Evolutionary conservation across 148 eudicot genomes (phyloP).

Genomic region (Vaccinium corymbosum): DNA sequence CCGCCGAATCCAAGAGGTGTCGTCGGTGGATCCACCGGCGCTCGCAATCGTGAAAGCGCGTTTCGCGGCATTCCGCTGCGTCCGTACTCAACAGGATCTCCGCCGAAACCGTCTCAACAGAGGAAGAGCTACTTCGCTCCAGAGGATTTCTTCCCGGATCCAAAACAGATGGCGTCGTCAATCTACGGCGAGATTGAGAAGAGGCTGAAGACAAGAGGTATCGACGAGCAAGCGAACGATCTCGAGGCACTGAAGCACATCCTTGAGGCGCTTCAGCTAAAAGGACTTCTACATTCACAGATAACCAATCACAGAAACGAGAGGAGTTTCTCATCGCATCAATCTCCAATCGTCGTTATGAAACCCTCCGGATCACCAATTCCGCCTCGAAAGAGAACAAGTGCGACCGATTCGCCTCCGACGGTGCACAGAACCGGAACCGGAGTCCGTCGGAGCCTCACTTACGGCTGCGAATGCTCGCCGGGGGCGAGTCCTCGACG

Average conservation of each 20-base stretch:
- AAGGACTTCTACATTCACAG: slow-evolving; percentile 73
- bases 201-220: slow-evolving; percentile 69
- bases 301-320: slow-evolving; percentile 34
- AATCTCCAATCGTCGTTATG: slow-evolving; percentile 62
- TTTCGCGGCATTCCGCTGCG: not conserved
- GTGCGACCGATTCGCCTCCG: slow-evolving; percentile 24
- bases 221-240: slow-evolving; percentile 74
- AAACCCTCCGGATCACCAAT: slow-evolving; percentile 40
- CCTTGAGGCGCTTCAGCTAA: slow-evolving; percentile 83
- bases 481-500: slow-evolving; percentile 40
- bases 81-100: not conserved
- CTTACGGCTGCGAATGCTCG: slow-evolving; percentile 26
- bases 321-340: slow-evolving; percentile 30
- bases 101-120: slow-evolving; percentile 38
- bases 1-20: slow-evolving; percentile 17
- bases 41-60: not conserved
- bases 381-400: slow-evolving; percentile 21
- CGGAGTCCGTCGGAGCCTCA: slow-evolving; percentile 28
- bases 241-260: slow-evolving; percentile 76
- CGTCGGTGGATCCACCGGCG: not conserved
- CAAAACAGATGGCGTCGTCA: slow-evolving; percentile 39
- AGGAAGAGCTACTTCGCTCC: slow-evolving; percentile 57
- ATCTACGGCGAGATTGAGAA: slow-evolving; percentile 64
- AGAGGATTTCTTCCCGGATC: slow-evolving; percentile 69
- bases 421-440: slow-evolving; percentile 18